Percentiles rank a stretch among this genome's conserved stretches.
phyloP scores from a whole-genome alignment of 202 grass and related monocot genomes.

The Schoenoplectus triqueter region DNA sequence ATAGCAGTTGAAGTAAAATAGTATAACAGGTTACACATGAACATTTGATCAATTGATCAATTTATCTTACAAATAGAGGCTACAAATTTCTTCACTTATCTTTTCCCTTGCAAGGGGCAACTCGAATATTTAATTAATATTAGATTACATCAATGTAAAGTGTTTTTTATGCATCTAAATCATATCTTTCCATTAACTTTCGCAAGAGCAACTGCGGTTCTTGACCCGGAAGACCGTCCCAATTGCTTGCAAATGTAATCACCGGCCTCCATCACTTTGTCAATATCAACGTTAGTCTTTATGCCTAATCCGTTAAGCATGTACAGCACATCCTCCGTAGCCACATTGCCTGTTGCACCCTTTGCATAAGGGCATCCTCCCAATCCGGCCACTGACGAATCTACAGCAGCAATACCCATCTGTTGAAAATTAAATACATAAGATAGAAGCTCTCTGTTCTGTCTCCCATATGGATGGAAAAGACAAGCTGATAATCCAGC shows the following conservation, averaged over 20 bases:
- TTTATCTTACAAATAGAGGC: background rate
- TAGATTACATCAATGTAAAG: background rate
- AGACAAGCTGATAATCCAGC: too few species aligned
- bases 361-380: conserved; percentile 90
- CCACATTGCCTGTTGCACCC: conserved; percentile 81
- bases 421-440: conserved; percentile 36
- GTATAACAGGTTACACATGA: background rate
- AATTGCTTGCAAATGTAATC: conserved; percentile 88
- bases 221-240: conserved; percentile 70
- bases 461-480: background rate
- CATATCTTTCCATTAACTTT: conserved; percentile 19
- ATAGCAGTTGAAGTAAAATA: background rate
- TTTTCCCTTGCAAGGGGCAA: background rate
- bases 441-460: background rate
- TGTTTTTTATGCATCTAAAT: conserved; percentile 16
- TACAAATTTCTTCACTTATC: background rate
- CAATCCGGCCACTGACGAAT: conserved; percentile 76
- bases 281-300: conserved; percentile 69
- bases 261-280: conserved; percentile 81
- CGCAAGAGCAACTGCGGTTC: conserved; percentile 58
- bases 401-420: conserved; percentile 82
- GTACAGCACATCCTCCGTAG: conserved; percentile 80
- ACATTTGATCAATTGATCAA: background rate
- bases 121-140: background rate
- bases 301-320: conserved; percentile 93